phyloP scores from a whole-genome alignment of 202 grass and related monocot species.

The Panicum virgatum region DNA sequence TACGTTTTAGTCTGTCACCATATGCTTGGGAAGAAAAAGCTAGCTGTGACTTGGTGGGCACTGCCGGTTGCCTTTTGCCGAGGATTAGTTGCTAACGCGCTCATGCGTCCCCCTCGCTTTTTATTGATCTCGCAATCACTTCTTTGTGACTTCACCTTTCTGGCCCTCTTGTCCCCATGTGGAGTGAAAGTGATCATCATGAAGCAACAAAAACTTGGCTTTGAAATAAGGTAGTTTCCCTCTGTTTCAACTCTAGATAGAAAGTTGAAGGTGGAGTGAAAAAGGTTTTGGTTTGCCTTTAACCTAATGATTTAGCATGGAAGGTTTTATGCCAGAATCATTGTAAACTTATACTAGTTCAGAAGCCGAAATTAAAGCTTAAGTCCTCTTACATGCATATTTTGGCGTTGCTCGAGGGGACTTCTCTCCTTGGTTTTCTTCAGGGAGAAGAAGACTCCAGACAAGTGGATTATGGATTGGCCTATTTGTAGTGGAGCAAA shows the following conservation, averaged over 20 bases:
- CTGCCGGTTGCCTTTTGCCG: slow-evolving; percentile 12
- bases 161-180: slow-evolving; percentile 7
- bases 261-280: not conserved
- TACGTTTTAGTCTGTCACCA: slow-evolving; percentile 39
- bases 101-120: not conserved
- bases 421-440: too few relatives aligned
- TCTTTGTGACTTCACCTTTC: slow-evolving; percentile 26
- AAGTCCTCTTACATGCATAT: not conserved
- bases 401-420: too few relatives aligned
- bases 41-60: slow-evolving; percentile 23
- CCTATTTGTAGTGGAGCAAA: not conserved
- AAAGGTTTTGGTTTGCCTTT: not conserved
- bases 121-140: not conserved
- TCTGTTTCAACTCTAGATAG: not conserved
- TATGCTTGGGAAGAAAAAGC: not conserved
- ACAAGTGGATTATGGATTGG: too few relatives aligned
- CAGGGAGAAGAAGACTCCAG: too few relatives aligned
- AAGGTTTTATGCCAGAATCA: not conserved
- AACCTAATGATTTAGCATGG: not conserved
- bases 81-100: slow-evolving; percentile 15
- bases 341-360: not conserved
- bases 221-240: not conserved
- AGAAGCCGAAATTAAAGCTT: not conserved
- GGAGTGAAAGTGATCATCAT: not conserved
- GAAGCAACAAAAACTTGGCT: slow-evolving; percentile 4